Percentiles rank a stretch among this genome's conserved stretches.
Evolutionary conservation across 2,329 filamentous ascomycete species (phyloP).

Genomic region (Aspergillus oerlinghausenensis): DNA sequence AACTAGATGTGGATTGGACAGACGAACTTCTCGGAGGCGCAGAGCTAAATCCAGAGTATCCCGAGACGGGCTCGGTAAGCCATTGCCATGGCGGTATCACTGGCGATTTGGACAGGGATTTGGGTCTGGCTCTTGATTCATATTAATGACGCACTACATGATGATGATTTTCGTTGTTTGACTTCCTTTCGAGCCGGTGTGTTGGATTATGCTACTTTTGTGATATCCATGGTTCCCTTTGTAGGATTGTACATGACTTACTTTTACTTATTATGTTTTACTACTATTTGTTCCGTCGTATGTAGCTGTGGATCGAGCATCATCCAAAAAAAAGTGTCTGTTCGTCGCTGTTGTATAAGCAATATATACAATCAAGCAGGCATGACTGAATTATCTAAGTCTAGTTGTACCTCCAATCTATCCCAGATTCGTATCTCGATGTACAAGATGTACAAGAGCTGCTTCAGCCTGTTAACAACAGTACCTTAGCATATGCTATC

Average conservation of each 20-base stretch:
- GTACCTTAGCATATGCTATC: too few species aligned
- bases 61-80: constrained; percentile 2
- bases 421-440: background rate
- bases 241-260: background rate
- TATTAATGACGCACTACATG: background rate
- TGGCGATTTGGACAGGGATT: constrained; percentile 35
- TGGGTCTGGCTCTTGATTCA: constrained; percentile 21
- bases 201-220: background rate
- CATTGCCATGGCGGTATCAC: constrained; percentile 24
- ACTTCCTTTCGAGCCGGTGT: background rate
- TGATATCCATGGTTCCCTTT: background rate
- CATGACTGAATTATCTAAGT: background rate
- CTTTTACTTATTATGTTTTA: background rate
- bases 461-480: background rate
- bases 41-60: constrained; percentile 12
- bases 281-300: background rate
- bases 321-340: background rate
- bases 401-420: background rate
- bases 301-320: background rate
- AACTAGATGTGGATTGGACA: constrained; percentile 29
- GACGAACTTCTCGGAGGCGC: constrained; percentile 24
- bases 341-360: background rate
- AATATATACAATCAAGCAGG: background rate
- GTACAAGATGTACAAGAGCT: background rate
- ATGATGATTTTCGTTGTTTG: background rate